Evolutionary conservation across 1,284 basidiomycete species (phyloP).

Genomic region (Volvariella surrecta): DNA sequence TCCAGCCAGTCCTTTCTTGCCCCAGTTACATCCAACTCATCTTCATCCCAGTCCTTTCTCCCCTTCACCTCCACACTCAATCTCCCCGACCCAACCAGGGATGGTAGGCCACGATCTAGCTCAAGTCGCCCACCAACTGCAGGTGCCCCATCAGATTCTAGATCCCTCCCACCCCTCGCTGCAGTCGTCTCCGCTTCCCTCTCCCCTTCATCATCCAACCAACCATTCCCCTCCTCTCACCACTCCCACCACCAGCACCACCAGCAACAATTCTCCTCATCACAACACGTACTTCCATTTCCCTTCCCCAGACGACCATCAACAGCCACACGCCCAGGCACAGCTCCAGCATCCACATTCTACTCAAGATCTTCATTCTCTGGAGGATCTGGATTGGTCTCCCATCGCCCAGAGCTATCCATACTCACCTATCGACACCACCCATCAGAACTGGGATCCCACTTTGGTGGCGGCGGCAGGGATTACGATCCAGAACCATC

Average conservation of each 20-base stretch:
- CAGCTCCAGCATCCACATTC: constrained; percentile 37
- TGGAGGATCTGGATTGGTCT: constrained; percentile 43
- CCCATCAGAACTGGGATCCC: constrained; percentile 14
- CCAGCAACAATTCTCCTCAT: constrained; percentile 17
- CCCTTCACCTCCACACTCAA: constrained; percentile 37
- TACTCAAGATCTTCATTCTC: constrained; percentile 32
- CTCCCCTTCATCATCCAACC: constrained; percentile 25
- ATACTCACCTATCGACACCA: constrained; percentile 19
- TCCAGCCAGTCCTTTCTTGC: constrained; percentile 53
- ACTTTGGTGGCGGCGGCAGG: too few species aligned
- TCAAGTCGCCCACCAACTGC: constrained; percentile 39
- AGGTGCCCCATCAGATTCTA: constrained; percentile 32
- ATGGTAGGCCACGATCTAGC: constrained; percentile 16
- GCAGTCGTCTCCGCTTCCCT: constrained; percentile 61
- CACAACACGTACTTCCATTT: constrained; percentile 23
- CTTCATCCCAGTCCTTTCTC: constrained; percentile 59
- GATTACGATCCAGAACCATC: constrained; percentile 23
- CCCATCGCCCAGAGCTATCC: constrained; percentile 26
- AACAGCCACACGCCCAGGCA: constrained; percentile 37
- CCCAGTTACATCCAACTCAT: constrained; percentile 30
- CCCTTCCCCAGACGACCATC: constrained; percentile 29
- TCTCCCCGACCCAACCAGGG: constrained; percentile 13
- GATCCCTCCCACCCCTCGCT: constrained; percentile 62
- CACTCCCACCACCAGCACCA: too few species aligned
- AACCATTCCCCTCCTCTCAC: constrained; percentile 17